A percentile compares a stretch with the other conserved stretches of the same genome.
phyloP scores from a whole-genome alignment of 495 filamentous ascomycete genomes.

The Penicillium pancosmium region DNA sequence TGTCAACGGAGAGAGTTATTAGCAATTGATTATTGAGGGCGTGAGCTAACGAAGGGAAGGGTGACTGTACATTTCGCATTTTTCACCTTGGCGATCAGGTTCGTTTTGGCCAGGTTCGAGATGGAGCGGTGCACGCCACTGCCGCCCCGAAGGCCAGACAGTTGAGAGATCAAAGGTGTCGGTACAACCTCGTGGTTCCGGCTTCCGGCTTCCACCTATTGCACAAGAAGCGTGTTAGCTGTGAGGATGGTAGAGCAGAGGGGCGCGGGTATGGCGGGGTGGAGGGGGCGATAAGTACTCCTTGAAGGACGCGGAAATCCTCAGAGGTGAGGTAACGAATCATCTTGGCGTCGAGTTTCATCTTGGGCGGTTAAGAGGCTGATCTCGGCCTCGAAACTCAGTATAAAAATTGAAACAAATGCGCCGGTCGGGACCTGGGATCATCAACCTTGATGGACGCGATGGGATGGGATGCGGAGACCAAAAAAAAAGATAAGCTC shows the following conservation, averaged over 20 bases:
- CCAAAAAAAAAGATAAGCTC: slow-evolving; percentile 36
- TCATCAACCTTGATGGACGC: slow-evolving; percentile 12
- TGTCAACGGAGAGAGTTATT: slow-evolving; percentile 23
- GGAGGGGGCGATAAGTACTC: slow-evolving; percentile 58
- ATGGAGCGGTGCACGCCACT: slow-evolving; percentile 86
- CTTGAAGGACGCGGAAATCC: slow-evolving; percentile 94
- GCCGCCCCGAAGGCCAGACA: slow-evolving; percentile 79
- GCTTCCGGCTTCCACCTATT: slow-evolving; percentile 85
- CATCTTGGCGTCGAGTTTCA: slow-evolving; percentile 91
- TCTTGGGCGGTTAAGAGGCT: slow-evolving; percentile 33
- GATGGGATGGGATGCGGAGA: slow-evolving; percentile 20
- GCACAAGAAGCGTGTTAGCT: slow-evolving; percentile 33
- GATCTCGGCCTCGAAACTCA: neutral
- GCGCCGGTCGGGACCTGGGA: slow-evolving; percentile 9
- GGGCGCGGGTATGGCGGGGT: slow-evolving; percentile 13
- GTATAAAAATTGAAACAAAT: slow-evolving; percentile 8
- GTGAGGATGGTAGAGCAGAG: slow-evolving; percentile 20
- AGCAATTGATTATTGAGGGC: neutral
- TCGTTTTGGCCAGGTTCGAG: slow-evolving; percentile 87
- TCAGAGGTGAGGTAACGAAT: slow-evolving; percentile 90
- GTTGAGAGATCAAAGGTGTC: slow-evolving; percentile 80
- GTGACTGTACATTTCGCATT: slow-evolving; percentile 75
- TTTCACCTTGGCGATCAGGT: slow-evolving; percentile 87
- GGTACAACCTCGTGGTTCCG: slow-evolving; percentile 97
- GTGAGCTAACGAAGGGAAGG: neutral